These are phyloP conservation scores for Entomophthora muscae DNA, from an alignment of 371 early-diverging fungal genomes.

Conservation along the genomic window DNA sequence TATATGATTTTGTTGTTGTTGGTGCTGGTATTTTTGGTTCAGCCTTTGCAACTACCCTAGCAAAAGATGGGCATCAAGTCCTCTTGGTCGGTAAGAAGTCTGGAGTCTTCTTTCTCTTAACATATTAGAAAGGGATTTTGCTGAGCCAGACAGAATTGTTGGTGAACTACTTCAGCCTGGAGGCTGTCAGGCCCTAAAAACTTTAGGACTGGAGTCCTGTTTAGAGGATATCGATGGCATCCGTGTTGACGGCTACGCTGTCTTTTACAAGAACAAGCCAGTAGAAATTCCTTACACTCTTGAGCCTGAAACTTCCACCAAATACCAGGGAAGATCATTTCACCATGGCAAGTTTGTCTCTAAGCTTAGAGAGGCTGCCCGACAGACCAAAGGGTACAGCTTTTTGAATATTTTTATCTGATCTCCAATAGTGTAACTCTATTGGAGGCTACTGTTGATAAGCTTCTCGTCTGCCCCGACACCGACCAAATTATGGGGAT, in stretches of 20 bases:
- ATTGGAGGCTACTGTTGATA: conserved; percentile 50
- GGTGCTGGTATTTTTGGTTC: conserved; percentile 86
- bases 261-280: conserved; percentile 30
- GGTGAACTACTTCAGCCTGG: conserved; percentile 93
- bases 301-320: conserved; percentile 20
- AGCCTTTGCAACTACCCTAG: conserved; percentile 62
- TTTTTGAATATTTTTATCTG: not conserved
- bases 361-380: conserved; percentile 56
- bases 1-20: conserved; percentile 59
- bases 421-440: conserved; percentile 35
- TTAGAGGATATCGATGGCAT: conserved; percentile 76
- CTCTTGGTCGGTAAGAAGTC: conserved; percentile 43
- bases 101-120: not conserved
- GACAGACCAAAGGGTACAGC: conserved; percentile 27
- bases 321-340: conserved; percentile 55
- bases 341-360: conserved; percentile 88
- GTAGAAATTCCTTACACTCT: conserved; percentile 38
- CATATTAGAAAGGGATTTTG: conserved; percentile 62
- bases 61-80: conserved; percentile 44
- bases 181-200: conserved; percentile 59
- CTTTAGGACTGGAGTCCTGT: conserved; percentile 57
- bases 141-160: conserved; percentile 87
- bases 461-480: conserved; percentile 24
- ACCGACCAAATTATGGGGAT: conserved; percentile 34
- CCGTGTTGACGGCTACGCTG: conserved; percentile 68